Base-by-base conservation (phyloP, 805 yeast species). In the Pichia nakasei region DNA sequence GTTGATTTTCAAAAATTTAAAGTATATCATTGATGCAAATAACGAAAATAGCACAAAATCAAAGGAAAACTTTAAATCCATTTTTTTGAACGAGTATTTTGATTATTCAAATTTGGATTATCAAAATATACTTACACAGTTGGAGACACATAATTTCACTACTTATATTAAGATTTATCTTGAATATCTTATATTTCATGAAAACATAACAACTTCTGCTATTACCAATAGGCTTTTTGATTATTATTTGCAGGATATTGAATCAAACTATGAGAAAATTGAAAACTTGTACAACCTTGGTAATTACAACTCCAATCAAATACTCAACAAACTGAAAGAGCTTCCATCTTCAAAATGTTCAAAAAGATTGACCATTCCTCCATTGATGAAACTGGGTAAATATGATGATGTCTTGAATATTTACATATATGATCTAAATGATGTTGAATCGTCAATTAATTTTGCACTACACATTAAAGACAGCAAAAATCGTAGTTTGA, bases 21-120 rank as follows among this genome's bases (percentile, higher is more conserved):
- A 64, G 20, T 75, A 80, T 74, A 69, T 81, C 9, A 61, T 82
- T 35, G 52, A 57, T 12, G 45, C 55, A 7, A 64, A 67, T 41
- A 13, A 21, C 3, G 17, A 22, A 8, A 53, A 57, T 11, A 48
- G 63, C 9, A 61, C 67, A 54, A n/a, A 9, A 13, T 29, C 32
- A 29, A 12, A 13, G 7, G 32, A 29, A 5, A 29, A 29, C 13
- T 74, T 74, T 31, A 52, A 59, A 44, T 48, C 61, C 19, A 67
- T 91, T 0, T 88, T 88, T 51, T 69, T 85, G 70, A 78, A 75
- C 45, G 82, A 81, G 42, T 65, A 75, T 13, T 71, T 81, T 42
- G 74, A 84, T 48, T 70, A 72, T 39, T 49, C 61, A 21, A 64
- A 41, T 26, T n/a, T 41, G 19, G 38, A 46, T 17, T 35, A 35